Evolutionary conservation across 257 asterid species (phyloP).

Genomic region (Apocynum venetum): DNA sequence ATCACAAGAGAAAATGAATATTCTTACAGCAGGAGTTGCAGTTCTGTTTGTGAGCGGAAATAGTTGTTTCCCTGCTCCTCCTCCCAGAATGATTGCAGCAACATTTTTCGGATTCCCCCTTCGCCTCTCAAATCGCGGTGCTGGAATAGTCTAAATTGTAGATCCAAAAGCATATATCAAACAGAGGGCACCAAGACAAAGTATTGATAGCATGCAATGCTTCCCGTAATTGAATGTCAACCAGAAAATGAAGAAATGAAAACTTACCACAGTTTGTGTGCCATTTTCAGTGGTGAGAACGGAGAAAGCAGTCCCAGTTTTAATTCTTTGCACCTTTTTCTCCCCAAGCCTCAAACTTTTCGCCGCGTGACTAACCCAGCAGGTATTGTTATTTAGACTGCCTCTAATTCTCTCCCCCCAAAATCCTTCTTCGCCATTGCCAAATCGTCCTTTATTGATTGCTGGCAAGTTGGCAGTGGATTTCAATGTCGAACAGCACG

Average conservation of each 20-base stretch:
- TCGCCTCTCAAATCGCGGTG: slow-evolving; percentile 52
- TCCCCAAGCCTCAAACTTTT: slow-evolving; percentile 40
- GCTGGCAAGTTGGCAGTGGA: slow-evolving; percentile 39
- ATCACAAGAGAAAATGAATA: slow-evolving; percentile 1
- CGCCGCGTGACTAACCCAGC: slow-evolving; percentile 33
- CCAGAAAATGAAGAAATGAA: neutral
- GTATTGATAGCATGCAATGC: neutral
- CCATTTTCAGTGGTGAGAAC: slow-evolving; percentile 69
- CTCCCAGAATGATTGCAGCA: slow-evolving; percentile 93
- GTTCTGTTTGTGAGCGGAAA: slow-evolving; percentile 89
- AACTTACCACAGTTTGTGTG: slow-evolving; percentile 51
- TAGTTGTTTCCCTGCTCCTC: slow-evolving; percentile 84
- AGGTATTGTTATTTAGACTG: slow-evolving; percentile 25
- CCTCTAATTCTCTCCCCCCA: slow-evolving; percentile 59
- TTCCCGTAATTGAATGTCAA: neutral
- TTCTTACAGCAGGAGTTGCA: slow-evolving; percentile 96
- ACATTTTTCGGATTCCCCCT: slow-evolving; percentile 81
- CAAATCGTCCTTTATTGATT: slow-evolving; percentile 28
- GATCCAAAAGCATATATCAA: slow-evolving; percentile 18
- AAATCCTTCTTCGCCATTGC: slow-evolving; percentile 49
- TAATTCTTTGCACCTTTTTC: slow-evolving; percentile 40
- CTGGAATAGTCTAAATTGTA: slow-evolving; percentile 45
- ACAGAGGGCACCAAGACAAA: neutral
- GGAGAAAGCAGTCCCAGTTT: slow-evolving; percentile 66
- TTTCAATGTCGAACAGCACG: slow-evolving; percentile 53